Conservation (phyloP, 495 filamentous ascomycete genomes). For the Aspergillus coremiiformis region DNA sequence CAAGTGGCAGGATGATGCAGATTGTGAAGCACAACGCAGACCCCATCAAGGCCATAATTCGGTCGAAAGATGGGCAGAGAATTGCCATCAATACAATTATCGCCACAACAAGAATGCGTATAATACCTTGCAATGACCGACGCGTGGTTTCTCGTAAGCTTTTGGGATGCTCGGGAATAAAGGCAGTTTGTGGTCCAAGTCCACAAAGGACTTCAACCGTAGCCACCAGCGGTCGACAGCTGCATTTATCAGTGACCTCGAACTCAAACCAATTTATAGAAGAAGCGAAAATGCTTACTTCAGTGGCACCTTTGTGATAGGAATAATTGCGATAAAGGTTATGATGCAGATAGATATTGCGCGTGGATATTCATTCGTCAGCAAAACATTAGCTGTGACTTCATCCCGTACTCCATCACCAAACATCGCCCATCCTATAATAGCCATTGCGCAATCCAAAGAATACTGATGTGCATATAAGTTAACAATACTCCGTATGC, state of each 20-base stretch:
- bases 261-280: background rate
- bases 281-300: conserved; percentile 47
- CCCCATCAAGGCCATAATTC: conserved; percentile 90
- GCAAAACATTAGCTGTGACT: conserved; percentile 81
- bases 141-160: conserved; percentile 52
- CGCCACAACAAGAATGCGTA: conserved; percentile 53
- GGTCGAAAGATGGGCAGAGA: conserved; percentile 80
- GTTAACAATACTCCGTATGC: conserved; percentile 9
- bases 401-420: conserved; percentile 78
- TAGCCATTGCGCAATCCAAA: conserved; percentile 71
- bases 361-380: conserved; percentile 65
- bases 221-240: conserved; percentile 75
- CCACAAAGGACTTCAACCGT: conserved; percentile 76
- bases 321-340: conserved; percentile 83
- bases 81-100: conserved; percentile 65
- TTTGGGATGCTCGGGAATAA: conserved; percentile 29
- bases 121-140: conserved; percentile 46
- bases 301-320: conserved; percentile 86
- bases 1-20: conserved; percentile 80
- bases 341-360: conserved; percentile 68
- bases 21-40: conserved; percentile 89
- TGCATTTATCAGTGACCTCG: conserved; percentile 22
- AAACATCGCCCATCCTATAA: conserved; percentile 88
- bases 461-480: conserved; percentile 47
- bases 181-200: conserved; percentile 39